Percentiles rank a stretch among this genome's conserved stretches.
Evolutionary conservation across 179 eudicot genomes (phyloP).

Genomic region (Nepenthes alata): DNA sequence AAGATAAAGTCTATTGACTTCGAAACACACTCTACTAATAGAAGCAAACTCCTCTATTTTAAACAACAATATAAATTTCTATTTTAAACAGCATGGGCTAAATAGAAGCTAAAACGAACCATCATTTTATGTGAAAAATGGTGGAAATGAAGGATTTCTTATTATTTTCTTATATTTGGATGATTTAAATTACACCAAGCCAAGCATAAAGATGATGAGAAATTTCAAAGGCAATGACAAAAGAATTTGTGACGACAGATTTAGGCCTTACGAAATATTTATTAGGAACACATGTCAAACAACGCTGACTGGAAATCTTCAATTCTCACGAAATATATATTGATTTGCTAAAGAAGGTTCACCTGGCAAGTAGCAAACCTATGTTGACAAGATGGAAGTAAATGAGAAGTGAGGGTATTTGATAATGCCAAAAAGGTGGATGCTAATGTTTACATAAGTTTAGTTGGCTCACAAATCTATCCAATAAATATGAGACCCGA

Average conservation of each 20-base stretch:
- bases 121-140: constrained; percentile 3
- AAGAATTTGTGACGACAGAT: not conserved
- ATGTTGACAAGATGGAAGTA: not conserved
- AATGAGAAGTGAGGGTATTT: not conserved
- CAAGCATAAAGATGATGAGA: not conserved
- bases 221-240: not conserved
- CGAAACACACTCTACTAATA: not conserved
- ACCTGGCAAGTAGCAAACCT: not conserved
- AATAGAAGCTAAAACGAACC: not conserved
- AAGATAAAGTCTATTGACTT: not conserved
- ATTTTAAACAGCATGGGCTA: not conserved
- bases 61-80: not conserved
- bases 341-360: not conserved
- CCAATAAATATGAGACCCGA: constrained; percentile 2
- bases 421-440: constrained; percentile 4
- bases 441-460: not conserved
- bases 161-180: not conserved
- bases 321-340: not conserved
- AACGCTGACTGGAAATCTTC: not conserved
- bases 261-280: not conserved
- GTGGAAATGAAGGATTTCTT: not conserved
- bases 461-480: not conserved
- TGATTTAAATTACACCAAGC: not conserved
- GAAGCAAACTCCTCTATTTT: constrained; percentile 5
- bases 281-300: not conserved